Base-by-base conservation (phyloP, 768 basidiomycete genomes). In the Russula olivacea region DNA sequence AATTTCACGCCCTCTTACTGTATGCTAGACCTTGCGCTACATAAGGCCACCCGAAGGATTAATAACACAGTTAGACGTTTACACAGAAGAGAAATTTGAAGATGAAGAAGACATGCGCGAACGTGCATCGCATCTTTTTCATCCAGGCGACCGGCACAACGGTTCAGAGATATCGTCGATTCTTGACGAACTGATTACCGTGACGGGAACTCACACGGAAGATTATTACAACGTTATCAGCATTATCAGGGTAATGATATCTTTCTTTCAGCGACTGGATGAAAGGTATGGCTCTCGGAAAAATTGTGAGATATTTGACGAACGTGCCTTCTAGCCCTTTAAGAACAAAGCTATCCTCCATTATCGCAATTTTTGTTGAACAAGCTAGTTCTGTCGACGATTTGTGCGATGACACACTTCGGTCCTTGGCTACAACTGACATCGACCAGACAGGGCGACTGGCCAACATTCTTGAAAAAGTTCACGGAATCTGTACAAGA, bases 41-140 rank as follows among this genome's bases (percentile, higher is more conserved):
- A 76, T 85, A 43, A 81, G 83, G 68, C 90, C 91, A 1, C 89
- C 91, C 8, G 91, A 88, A n/a, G 72, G 68, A 4, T 74, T 96
- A n/a, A 71, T 89, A n/a, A 88, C 80, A 0, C 93, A 95, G 68
- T 74, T 94, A 7, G 83, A 88, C 65, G 79, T 91, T 30, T 96
- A 93, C 68, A 81, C 83, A 0, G 93, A 96, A 65, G 93, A 95
- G 72, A 90, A 91, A 68, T 89, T 87, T 50, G 93, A 95, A 69
- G 93, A 97, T 71, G 89, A 91, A 71, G 86, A 89, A 70, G 90
- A 94, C 55, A 80, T 91, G 74, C 84, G 85, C 43, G 86, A 93
- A 66, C 81, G 84, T 40, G 77, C 82, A 41, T 78, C 72, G n/a
- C 74, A 68, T 58, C 70, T 74, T 40, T 72, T 78, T 47, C 66